A percentile compares a stretch with the other conserved stretches of the same genome.
Evolutionary conservation across 1,139 yeast genomes (phyloP).

Genomic region (Blastobotrys ciferrii): DNA sequence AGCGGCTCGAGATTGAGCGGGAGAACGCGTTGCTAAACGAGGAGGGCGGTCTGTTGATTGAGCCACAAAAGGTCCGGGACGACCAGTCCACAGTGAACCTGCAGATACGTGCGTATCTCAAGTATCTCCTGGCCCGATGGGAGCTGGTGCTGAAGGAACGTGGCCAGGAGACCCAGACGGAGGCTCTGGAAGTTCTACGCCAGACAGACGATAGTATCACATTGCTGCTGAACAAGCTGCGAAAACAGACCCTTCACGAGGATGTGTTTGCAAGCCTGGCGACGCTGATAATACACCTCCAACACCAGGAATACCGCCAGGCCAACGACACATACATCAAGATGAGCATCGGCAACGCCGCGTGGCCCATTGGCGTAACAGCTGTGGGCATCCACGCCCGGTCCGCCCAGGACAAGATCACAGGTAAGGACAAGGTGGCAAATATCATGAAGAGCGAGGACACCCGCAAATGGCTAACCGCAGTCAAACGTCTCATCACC

Average conservation of each 20-base stretch:
- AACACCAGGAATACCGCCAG: conserved; percentile 48
- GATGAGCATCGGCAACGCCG: conserved; percentile 80
- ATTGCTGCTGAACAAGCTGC: conserved; percentile 57
- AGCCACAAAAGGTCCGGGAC: conserved; percentile 41
- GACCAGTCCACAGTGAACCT: conserved; percentile 37
- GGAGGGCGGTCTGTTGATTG: conserved; percentile 27
- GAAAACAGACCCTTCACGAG: conserved; percentile 46
- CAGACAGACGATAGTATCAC: conserved; percentile 65
- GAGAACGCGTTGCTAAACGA: conserved; percentile 28
- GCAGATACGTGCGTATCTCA: conserved; percentile 50
- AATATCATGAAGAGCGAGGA: conserved; percentile 77
- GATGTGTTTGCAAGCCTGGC: conserved; percentile 56
- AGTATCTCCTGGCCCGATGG: conserved; percentile 50
- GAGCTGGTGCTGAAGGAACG: conserved; percentile 27
- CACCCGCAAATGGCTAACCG: conserved; percentile 76
- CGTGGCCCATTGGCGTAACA: conserved; percentile 90
- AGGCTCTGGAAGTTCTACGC: conserved; percentile 32
- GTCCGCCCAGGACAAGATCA: conserved; percentile 51
- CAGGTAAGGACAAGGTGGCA: conserved; percentile 44
- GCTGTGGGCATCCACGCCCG: conserved; percentile 79
- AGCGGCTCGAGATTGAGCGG: conserved; percentile 28
- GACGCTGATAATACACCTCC: conserved; percentile 60
- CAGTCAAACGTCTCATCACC: conserved; percentile 67
- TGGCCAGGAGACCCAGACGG: conserved; percentile 21
- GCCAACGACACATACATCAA: conserved; percentile 74